phyloP scores from a whole-genome alignment of 352 stramenopile genomes.

The Phytophthora megakarya region DNA sequence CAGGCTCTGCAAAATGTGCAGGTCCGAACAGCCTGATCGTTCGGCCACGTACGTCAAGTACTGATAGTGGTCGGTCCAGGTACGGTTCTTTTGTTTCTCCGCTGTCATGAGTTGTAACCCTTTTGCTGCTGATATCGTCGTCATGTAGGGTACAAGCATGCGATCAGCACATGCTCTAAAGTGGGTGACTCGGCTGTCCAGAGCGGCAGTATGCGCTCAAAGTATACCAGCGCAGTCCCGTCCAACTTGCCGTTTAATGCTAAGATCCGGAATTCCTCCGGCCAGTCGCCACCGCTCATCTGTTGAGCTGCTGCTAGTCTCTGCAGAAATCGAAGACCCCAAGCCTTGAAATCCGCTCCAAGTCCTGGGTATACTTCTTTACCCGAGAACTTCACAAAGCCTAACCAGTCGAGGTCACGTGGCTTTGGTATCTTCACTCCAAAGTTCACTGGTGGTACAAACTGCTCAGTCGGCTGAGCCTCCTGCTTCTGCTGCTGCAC shows the following conservation, averaged over 20 bases:
- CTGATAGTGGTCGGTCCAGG: conserved; percentile 13
- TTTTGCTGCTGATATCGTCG: neutral
- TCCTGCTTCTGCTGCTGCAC: neutral
- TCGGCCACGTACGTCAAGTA: conserved; percentile 11
- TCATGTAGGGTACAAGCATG: conserved; percentile 8
- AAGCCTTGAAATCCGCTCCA: neutral
- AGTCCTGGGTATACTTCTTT: conserved; percentile 4
- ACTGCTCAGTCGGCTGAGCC: neutral
- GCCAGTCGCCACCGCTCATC: conserved; percentile 1
- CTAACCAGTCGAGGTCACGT: neutral
- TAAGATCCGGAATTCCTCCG: neutral
- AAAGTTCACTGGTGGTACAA: conserved; percentile 5
- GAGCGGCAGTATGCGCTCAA: conserved; percentile 2
- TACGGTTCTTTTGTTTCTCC: neutral
- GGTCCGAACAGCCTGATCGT: neutral
- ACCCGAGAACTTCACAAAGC: neutral
- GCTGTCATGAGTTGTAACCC: conserved; percentile 3
- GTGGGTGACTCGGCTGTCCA: too few relatives aligned
- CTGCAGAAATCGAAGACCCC: conserved; percentile 7
- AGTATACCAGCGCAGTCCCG: conserved; percentile 5
- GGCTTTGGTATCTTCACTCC: conserved; percentile 3
- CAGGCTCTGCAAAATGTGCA: conserved; percentile 3
- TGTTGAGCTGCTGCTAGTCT: neutral
- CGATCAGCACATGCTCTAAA: conserved; percentile 12
- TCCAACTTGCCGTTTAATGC: conserved; percentile 1